Base-by-base conservation (phyloP, 2,329 filamentous ascomycete genomes). In the Lasiodiplodia gonubiensis region DNA sequence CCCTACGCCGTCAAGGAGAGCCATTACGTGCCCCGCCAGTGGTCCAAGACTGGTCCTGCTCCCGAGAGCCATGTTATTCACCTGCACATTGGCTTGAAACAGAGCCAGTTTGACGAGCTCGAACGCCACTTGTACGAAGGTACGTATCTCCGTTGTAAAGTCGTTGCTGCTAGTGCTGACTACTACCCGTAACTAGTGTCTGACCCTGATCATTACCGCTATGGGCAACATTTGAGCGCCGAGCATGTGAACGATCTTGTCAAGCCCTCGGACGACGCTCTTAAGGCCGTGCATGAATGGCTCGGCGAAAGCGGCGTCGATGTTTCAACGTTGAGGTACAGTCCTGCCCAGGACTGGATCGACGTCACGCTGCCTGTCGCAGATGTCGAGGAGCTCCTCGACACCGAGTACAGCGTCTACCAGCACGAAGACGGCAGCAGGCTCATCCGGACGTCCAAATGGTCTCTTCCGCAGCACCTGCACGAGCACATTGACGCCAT, bases 1-100 rank as follows among this genome's bases (percentile, higher is more conserved):
- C 74, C 78, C 0, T 86, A 86, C 72, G 76, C 77, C 4, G 79
- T 89, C 70, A 89, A 89, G 76, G 86, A 89, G 69, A 80, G 79
- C 18, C 86, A 88, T 72, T 70, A 76, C 70, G 82, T 85, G 16
- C 86, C 87, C 8, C 75, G 76, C 33, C 78, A 77, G 64, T 89
- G 86, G 86, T 80, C 75, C 8, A 79, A 79, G 67, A 73, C 83
- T 55, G 80, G 80, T 46, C 76, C 80, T 37, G 83, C 86, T 3
- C 80, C 84, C 48, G 79, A 82, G 53, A 75, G 79, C 27, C 81
- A 85, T 68, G 77, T 80, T 27, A 82, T 88, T 68, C 59, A 64
- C 79, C 74, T 87, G 46, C 81, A 85, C 37, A 86, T 86, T 70
- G 85, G 82, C 39, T 73, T 87, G 64, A 86, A 82, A 76, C 85